phyloP scores from a whole-genome alignment of 2,329 filamentous ascomycete genomes.

The Incumbomyces lentus region DNA sequence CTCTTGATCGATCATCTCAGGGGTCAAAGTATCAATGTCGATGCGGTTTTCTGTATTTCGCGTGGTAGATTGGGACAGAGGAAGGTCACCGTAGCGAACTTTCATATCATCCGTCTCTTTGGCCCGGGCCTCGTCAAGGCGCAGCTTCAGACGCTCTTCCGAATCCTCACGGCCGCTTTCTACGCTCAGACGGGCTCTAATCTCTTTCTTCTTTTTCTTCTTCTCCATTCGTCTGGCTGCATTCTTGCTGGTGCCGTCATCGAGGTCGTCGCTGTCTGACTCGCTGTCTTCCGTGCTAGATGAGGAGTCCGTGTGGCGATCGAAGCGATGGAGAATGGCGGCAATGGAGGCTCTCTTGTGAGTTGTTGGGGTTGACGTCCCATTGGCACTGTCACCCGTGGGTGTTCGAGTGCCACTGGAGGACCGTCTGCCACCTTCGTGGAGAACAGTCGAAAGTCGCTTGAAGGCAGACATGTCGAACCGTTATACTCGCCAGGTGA shows the following conservation, averaged over 20 bases:
- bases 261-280: constrained; percentile 27
- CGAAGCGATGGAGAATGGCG: constrained; percentile 27
- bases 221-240: constrained; percentile 34
- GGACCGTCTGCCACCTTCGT: constrained; percentile 93
- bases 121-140: constrained; percentile 39
- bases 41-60: constrained; percentile 39
- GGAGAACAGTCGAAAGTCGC: constrained; percentile 63
- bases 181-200: constrained; percentile 32
- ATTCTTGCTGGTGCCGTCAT: constrained; percentile 34
- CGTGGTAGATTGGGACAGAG: constrained; percentile 48
- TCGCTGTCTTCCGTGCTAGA: constrained; percentile 31
- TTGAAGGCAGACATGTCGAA: constrained; percentile 5
- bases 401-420: constrained; percentile 47
- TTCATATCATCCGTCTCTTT: constrained; percentile 50
- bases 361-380: background rate
- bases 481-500: background rate
- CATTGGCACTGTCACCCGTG: constrained; percentile 1
- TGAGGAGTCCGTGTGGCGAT: constrained; percentile 25
- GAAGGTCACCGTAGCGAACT: constrained; percentile 47
- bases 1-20: constrained; percentile 46
- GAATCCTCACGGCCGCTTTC: constrained; percentile 31
- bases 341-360: constrained; percentile 30
- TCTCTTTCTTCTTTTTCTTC: constrained; percentile 29
- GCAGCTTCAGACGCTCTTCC: constrained; percentile 29
- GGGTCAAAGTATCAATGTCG: constrained; percentile 42